phyloP scores from a whole-genome alignment of 306 rosid species.

The Vigna hirtella region DNA sequence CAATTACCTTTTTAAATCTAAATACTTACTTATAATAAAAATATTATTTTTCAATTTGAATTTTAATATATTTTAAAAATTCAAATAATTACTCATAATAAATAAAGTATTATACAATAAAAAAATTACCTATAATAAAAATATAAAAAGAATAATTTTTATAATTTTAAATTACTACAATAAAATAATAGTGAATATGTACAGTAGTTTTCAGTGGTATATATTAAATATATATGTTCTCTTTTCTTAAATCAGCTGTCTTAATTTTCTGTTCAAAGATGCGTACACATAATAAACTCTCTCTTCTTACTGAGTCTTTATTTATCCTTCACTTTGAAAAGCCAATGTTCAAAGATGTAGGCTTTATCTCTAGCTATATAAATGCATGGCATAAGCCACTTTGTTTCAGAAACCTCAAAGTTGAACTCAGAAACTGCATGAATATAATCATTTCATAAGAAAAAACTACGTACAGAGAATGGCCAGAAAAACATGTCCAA shows the following conservation, averaged over 20 bases:
- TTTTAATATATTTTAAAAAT: no score
- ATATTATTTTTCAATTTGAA: no score
- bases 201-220: no score
- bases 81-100: no score
- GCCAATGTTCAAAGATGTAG: background rate
- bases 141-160: no score
- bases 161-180: no score
- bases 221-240: background rate
- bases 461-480: background rate
- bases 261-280: background rate
- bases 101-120: no score
- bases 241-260: background rate
- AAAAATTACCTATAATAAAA: no score
- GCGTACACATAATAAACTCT: background rate
- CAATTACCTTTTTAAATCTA: no score
- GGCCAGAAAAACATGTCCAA: constrained; percentile 10
- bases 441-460: background rate
- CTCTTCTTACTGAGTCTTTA: no score
- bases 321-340: background rate
- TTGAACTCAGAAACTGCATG: background rate
- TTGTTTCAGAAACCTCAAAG: background rate
- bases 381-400: background rate
- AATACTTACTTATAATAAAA: no score
- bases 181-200: no score
- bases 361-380: background rate